Evolutionary conservation across 768 basidiomycete genomes (phyloP).

Genomic region (Psilocybe cyanescens): DNA sequence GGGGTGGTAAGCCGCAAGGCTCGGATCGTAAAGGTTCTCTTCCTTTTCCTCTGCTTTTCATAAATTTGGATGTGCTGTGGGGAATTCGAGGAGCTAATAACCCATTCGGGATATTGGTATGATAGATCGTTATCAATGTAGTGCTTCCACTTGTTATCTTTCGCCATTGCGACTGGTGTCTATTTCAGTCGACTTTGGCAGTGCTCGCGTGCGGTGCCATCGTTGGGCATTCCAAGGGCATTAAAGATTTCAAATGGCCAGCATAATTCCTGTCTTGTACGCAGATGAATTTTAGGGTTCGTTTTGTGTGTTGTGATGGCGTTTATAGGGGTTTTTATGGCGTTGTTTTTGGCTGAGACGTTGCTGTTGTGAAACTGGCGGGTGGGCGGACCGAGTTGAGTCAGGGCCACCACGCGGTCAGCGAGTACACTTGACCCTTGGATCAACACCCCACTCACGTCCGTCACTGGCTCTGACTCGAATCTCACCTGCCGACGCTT

Average conservation of each 20-base stretch:
- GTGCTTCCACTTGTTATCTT: not conserved
- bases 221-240: too few species aligned
- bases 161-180: not conserved
- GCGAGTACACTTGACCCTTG: constrained; percentile 20
- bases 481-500: constrained; percentile 7
- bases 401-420: constrained; percentile 20
- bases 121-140: constrained; percentile 16
- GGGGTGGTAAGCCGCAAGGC: not conserved
- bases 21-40: not conserved
- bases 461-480: constrained; percentile 18
- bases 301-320: too few species aligned
- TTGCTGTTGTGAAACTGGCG: constrained; percentile 9
- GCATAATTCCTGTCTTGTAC: too few species aligned
- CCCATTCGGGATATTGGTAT: constrained; percentile 4
- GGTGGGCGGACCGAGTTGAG: constrained; percentile 13
- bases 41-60: constrained; percentile 11
- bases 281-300: too few species aligned
- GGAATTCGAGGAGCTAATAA: not conserved
- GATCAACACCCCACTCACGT: constrained; percentile 6
- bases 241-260: too few species aligned
- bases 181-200: not conserved
- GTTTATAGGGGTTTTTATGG: too few species aligned
- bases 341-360: not conserved
- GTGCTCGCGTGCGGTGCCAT: too few species aligned
- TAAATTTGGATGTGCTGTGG: constrained; percentile 2